Base-by-base conservation (phyloP, 257 asterid species). In the Eucommia ulmoides region DNA sequence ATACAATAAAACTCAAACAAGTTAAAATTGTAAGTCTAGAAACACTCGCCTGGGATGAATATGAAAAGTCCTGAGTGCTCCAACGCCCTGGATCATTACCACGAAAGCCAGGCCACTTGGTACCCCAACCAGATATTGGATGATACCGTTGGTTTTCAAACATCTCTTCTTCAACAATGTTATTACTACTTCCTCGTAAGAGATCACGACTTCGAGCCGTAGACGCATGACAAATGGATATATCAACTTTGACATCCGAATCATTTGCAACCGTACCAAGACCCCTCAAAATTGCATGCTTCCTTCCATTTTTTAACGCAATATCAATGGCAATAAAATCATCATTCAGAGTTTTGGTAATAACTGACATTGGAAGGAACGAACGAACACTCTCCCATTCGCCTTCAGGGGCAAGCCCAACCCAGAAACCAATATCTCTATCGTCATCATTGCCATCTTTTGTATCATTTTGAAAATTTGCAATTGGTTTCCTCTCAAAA, bases 321-420 rank as follows among this genome's bases (percentile, higher is more conserved):
- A 91, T 84, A 61, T 91, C 98, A 41, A 87, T 54, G 61, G 92
- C 98, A 64, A 86, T 74, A 79, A 73, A 80, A 58, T 81, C 94
- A 71, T 81, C 88, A 58, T 69, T 58, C 54, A 91, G 62, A 66
- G 80, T 76, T 83, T 69, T 77, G 59, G 93, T 69, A 63, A 67
- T 74, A 58, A 83, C 88, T 53, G 98, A 78, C 33, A 72, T 62
- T 49, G 98, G 96, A 74, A 86, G 87, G 63, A 79, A 73, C 52
- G 96, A 91, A 33, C 96, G 96, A 51, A 83, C 77, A 71, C 96
- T 86, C 72, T 91, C 83, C 96, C 96, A 91, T 54, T 88, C 81
- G 62, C 96, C 96, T 62, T 75, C 77, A 22, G 81, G 81, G 52
- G 76, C 67, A 58, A 86, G 89, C 65, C 92, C 81, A 68, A 86